Percentiles rank a stretch among this genome's conserved stretches.
Conservation (phyloP, 768 basidiomycete genomes). For the Leucosporidium yakuticum region DNA sequence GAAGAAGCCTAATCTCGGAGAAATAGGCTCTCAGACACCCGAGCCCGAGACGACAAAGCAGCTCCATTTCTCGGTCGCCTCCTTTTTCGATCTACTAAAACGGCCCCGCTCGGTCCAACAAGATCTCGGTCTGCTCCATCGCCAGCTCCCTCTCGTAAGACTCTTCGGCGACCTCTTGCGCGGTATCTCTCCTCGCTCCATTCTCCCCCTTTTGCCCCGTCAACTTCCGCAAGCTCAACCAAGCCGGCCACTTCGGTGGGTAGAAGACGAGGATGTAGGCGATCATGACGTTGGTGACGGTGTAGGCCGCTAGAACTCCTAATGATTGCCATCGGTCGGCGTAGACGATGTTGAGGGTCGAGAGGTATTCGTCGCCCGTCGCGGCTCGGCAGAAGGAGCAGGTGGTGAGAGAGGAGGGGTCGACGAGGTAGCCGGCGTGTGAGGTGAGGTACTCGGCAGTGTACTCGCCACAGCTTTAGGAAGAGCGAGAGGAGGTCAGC, state of each 20-base stretch:
- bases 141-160: constrained; percentile 6
- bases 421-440: constrained; percentile 55
- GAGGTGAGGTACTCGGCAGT: constrained; percentile 51
- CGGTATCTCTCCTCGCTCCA: not conserved
- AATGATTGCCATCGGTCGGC: constrained; percentile 17
- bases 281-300: constrained; percentile 19
- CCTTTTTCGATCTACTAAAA: no score
- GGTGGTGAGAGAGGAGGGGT: constrained; percentile 1
- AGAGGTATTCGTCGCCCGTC: constrained; percentile 30
- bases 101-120: no score
- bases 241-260: constrained; percentile 6
- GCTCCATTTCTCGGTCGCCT: no score
- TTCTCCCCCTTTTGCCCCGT: not conserved
- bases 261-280: constrained; percentile 26
- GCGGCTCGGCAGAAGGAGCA: constrained; percentile 27
- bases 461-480: constrained; percentile 51
- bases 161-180: constrained; percentile 11
- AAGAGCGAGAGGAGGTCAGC: not conserved
- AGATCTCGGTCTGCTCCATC: not conserved
- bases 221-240: not conserved
- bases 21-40: no score
- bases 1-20: no score
- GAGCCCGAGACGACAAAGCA: no score
- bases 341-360: constrained; percentile 21
- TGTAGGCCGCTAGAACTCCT: constrained; percentile 24